Percentiles rank a stretch among this genome's conserved stretches.
Conservation (phyloP, 345 rosid genomes). For the Firmiana major region DNA sequence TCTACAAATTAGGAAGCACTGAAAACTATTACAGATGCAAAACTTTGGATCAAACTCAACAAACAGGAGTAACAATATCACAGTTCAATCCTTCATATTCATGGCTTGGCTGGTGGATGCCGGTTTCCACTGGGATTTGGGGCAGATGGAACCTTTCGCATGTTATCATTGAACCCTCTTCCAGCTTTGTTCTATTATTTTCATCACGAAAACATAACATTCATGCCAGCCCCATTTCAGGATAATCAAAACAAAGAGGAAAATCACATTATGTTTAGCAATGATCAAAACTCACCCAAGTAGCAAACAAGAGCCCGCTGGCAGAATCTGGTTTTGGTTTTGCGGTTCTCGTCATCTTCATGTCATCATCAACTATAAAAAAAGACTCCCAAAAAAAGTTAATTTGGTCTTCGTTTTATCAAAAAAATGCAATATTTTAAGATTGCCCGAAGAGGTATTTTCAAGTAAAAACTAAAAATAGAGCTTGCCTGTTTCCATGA, state of each 20-base stretch:
- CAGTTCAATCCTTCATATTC: not conserved
- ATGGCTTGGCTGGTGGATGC: constrained; percentile 27
- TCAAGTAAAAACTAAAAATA: not conserved
- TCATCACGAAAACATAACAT: not conserved
- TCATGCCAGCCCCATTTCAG: not conserved
- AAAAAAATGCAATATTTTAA: not conserved
- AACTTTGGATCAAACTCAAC: not conserved
- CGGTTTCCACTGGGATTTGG: constrained; percentile 37
- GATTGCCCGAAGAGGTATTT: not conserved
- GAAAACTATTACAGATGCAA: not conserved
- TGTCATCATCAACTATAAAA: constrained; percentile 10
- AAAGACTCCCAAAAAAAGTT: not conserved
- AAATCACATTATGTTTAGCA: not conserved
- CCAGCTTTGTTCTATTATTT: constrained; percentile 1
- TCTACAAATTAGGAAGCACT: not conserved
- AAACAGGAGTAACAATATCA: not conserved
- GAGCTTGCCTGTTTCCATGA: constrained; percentile 21
- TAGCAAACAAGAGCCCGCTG: not conserved
- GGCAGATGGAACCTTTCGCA: constrained; percentile 31
- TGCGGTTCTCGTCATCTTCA: not conserved
- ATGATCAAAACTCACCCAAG: constrained; percentile 13
- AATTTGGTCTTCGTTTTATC: not conserved
- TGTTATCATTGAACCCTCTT: not conserved
- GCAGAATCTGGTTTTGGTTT: constrained; percentile 5
- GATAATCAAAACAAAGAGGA: not conserved